Base-by-base conservation (phyloP, 768 basidiomycete species). In the Termitomyces sp. region DNA sequence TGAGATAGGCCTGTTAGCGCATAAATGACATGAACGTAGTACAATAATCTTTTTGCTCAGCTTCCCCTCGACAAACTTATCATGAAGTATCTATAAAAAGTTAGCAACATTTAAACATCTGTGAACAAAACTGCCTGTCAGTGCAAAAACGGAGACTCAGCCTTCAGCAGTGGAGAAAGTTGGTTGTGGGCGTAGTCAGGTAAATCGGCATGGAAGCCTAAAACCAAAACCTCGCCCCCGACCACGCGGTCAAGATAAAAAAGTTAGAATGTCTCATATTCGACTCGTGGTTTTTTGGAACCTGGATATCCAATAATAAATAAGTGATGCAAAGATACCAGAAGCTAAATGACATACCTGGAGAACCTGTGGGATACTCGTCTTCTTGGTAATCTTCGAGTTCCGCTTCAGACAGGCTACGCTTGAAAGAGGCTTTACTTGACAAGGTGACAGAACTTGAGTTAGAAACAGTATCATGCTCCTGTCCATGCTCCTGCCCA, bases 371-470 rank as follows among this genome's bases (percentile, higher is more conserved):
- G 55, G 70, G 64, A 28, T 59, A 57, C 6, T 70, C 69, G 43
- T 69, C 65, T 55, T 68, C 69, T 41, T 63, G 64, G 10, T 65
- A 67, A 10, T 69, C 70, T 40, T 72, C 74, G 5, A 64, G 50
- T 57, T 77, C 77, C 14, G 68, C 63, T 44, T 72, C 71, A 26
- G 63, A 64, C 58, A 82, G 76, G 57, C 81, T 81, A 43, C 84
- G 79, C 70, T 88, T 88, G 26, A 65, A 61, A 14, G 84, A 84
- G 43, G 81, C 74, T 65, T 74, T 82, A 66, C 83, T 85, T 13
- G 83, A 84, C 52, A 86, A 71, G 2, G 84, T 84, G 50, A 77
- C 71, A 18, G 81, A 85, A 49, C 80, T 86, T 57, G 82, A 72
- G 58, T 79, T 79, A 16, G 81, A 83, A 8, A 69, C 71, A 14